Evolutionary conservation across 2,329 filamentous ascomycete species (phyloP), one percentile per base, ranked within the genome.

Genomic region (Xylariomycetidae sp.): DNA sequence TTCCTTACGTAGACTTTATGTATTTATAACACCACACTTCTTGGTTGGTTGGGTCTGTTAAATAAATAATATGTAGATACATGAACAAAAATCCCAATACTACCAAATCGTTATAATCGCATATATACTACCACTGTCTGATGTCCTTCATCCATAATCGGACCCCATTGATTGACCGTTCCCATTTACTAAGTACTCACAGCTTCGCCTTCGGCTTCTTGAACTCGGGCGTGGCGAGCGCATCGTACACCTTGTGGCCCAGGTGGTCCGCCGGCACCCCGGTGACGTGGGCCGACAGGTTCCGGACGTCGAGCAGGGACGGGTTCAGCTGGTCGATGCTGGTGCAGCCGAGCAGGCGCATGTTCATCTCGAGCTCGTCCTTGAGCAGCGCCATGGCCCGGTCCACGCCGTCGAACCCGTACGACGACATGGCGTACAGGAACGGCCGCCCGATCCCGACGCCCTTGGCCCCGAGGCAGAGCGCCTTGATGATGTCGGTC

Each of bases 281-380:
- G 23, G 66, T 66, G 23, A 66, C 61, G 45, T 80, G 75, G 40
- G 59, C 62, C 40, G 65, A 64, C 47, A 96, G 57, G 3, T 82
- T 86, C 40, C 84, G 69, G 0, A 78, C 76, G 57, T 98, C 92
- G 14, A 98, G 60, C 59, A 98, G 65, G 16, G 79, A 80, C 0
- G 89, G 83, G 42, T 85, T 86, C 42, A 98, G 65, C 48, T 98
- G 80, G 22, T 80, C 78, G 19, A 98, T 61, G 40, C 64, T 80
- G 14, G 72, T 76, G 38, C 80, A 85, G 8, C 92, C 92, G 48
- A 98, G 88, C 43, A 98, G 67, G 6, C 92, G 79, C 92, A 98
- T 97, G 56, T 90, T 92, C 90, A 97, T 97, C 67, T 94, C 88
- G 77, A 98, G 86, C 72, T 98, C 92, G 54, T 97, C 92, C 66